Evolutionary conservation across 169 alveolate species (phyloP).

Genomic region (Plasmodium chabaudi): DNA sequence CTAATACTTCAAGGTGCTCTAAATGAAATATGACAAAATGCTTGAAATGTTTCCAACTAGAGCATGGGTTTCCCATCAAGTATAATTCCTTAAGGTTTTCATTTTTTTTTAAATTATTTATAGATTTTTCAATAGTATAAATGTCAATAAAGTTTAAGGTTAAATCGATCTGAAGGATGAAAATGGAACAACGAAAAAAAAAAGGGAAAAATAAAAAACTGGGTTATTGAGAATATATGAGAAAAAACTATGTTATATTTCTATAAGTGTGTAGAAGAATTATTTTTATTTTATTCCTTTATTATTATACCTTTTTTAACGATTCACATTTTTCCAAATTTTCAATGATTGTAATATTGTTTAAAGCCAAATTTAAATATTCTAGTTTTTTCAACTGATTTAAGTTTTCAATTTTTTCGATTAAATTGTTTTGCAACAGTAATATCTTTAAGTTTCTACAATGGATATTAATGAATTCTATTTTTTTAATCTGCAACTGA

Average conservation of each 20-base stretch:
- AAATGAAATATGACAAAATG: slow-evolving; percentile 84
- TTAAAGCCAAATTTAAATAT: slow-evolving; percentile 91
- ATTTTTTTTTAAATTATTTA: slow-evolving; percentile 81
- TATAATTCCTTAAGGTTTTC: slow-evolving; percentile 84
- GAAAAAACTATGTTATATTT: neutral
- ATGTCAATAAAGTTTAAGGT: slow-evolving; percentile 91
- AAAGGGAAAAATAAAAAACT: neutral
- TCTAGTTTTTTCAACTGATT: slow-evolving; percentile 89
- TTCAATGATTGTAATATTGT: slow-evolving; percentile 89
- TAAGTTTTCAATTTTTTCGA: slow-evolving; percentile 90
- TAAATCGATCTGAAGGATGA: slow-evolving; percentile 86
- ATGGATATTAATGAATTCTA: slow-evolving; percentile 89
- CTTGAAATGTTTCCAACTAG: slow-evolving; percentile 86
- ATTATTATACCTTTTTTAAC: slow-evolving; percentile 77
- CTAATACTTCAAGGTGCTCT: slow-evolving; percentile 84
- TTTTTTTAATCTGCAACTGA: slow-evolving; percentile 87
- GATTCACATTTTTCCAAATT: slow-evolving; percentile 90
- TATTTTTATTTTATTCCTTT: neutral
- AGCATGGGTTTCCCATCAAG: slow-evolving; percentile 92
- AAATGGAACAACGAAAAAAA: neutral
- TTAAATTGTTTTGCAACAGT: slow-evolving; percentile 89
- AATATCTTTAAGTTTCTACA: slow-evolving; percentile 91
- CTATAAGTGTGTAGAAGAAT: neutral
- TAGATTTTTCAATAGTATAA: slow-evolving; percentile 85
- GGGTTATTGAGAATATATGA: neutral